Conservation (phyloP, 306 rosid genomes). For the Dicorynia guianensis region DNA sequence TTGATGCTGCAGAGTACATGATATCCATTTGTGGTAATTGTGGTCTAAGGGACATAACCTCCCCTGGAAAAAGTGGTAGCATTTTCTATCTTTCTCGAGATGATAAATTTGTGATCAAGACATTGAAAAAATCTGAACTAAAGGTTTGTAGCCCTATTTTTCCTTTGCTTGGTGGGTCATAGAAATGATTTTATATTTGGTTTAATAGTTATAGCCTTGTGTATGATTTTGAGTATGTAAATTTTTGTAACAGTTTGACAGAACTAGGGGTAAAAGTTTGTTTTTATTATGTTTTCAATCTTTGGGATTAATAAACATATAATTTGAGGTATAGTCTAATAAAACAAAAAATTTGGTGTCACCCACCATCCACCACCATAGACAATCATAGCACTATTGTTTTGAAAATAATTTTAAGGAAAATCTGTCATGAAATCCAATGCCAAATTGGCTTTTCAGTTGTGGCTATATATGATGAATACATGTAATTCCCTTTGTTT, state of each 20-base stretch:
- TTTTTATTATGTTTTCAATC: neutral
- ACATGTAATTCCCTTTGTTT: neutral
- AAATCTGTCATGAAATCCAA: conserved; percentile 21
- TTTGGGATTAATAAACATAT: conserved; percentile 12
- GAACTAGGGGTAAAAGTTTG: no score
- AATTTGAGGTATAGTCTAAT: conserved; percentile 4
- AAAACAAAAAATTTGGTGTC: neutral
- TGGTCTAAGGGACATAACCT: conserved; percentile 87
- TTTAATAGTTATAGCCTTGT: neutral
- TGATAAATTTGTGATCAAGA: conserved; percentile 94
- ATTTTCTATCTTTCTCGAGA: conserved; percentile 94
- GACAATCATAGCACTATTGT: neutral
- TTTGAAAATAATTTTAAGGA: neutral
- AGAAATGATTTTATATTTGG: neutral
- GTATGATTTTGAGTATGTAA: conserved; percentile 1
- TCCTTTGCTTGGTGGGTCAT: conserved; percentile 5
- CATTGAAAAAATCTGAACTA: conserved; percentile 77
- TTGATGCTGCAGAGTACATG: conserved; percentile 99
- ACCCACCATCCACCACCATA: neutral
- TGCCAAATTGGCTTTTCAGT: conserved; percentile 1
- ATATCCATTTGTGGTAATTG: conserved; percentile 94
- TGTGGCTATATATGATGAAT: no score
- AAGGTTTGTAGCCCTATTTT: conserved; percentile 68
- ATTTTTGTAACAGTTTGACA: neutral
- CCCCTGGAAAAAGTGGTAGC: conserved; percentile 99